Evolutionary conservation across 306 rosid genomes (phyloP), one percentile per base, ranked within the genome.

Genomic region (Medicago lupulina): DNA sequence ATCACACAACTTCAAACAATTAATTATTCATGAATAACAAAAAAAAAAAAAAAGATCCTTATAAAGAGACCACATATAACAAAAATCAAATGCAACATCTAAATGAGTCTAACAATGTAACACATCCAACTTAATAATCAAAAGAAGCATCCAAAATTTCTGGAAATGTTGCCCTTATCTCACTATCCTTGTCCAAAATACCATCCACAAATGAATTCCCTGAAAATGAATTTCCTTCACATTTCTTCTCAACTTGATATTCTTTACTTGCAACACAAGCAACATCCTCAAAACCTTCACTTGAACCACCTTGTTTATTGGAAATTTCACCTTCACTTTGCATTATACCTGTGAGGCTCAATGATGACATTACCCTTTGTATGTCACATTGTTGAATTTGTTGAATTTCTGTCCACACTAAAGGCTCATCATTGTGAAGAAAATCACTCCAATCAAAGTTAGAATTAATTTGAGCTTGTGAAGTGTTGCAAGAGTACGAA

Each of bases 141-240:
- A 85, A 87, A 85, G 89, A 84, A 44, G 41, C 91, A 76, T 89
- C 95, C 64, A 88, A 85, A 53, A 95, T 57, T 46, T 90, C 86
- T 10, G 98, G 98, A 70, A 95, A 95, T 43, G 86, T 84, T 7
- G 87, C 87, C 76, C 82, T 79, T 43, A 95, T 87, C 74, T 95
- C 93, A 82, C 73, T 86, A 53, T 95, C 98, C 50, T 77, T 89
- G 40, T 86, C 93, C 90, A 95, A 80, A 83, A 92, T 85, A 2
- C 81, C 81, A 57, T 89, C 96, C 89, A 95, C 92, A 57, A 95
- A 94, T 41, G 96, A 87, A 23, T 72, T 55, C 61, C 80, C 80
- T 19, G 92, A 79, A 64, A 87, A 71, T 17, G 87, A 83, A 72
- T 80, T 61, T 15, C 73, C 75, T 54, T 84, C 82, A 71, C 79